These are phyloP conservation scores for Canna indica DNA, from an alignment of 176 grass and related monocot species.

Conservation along the genomic window DNA sequence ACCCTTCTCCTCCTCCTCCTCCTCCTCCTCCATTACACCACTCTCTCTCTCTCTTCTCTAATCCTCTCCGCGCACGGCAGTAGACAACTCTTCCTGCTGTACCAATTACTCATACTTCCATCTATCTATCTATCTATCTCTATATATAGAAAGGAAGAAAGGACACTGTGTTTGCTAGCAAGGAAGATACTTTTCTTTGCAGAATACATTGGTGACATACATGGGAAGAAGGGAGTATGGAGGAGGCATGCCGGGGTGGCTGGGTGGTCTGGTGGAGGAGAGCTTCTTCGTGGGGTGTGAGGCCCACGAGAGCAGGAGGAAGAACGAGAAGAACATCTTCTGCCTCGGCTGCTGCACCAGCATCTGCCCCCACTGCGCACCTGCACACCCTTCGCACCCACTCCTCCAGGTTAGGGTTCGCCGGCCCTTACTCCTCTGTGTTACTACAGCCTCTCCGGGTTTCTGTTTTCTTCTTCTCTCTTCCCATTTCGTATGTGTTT, in stretches of 20 bases:
- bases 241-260: conserved; percentile 12
- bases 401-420: conserved; percentile 9
- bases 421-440: not conserved
- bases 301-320: conserved; percentile 1
- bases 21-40: not conserved
- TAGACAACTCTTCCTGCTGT: not conserved
- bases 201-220: not conserved
- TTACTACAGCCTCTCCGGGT: not conserved
- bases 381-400: conserved; percentile 10
- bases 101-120: too few species aligned
- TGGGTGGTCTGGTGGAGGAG: conserved; percentile 10
- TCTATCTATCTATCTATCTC: too few species aligned
- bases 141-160: too few species aligned
- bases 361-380: conserved; percentile 21
- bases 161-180: not conserved
- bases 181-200: not conserved
- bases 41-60: not conserved
- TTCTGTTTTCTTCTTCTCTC: too few species aligned
- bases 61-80: not conserved
- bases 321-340: conserved; percentile 24
- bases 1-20: not conserved
- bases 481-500: not conserved
- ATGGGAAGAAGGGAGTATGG: conserved; percentile 11
- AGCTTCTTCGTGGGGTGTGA: conserved; percentile 17
- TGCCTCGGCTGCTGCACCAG: conserved; percentile 19